Evolutionary conservation across 768 basidiomycete genomes (phyloP), one percentile per base, ranked within the genome.

Genomic region (Hygrocybe punicea): DNA sequence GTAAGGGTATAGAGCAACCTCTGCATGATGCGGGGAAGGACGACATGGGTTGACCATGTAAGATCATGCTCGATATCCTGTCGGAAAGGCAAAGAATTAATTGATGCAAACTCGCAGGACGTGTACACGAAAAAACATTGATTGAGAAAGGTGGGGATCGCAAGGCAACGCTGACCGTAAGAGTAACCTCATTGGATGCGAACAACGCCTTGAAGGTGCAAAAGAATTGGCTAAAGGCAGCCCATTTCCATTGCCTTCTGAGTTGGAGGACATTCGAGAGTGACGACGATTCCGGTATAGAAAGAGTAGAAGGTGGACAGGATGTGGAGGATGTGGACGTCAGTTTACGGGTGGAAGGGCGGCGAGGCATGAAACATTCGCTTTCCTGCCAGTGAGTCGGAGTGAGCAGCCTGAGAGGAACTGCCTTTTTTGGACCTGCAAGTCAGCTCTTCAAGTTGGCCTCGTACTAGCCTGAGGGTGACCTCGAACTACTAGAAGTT

Each of bases 191-290:
- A 44, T 81, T 72, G 76, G 88, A 79, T 37, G 84, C 77, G 61
- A 95, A 82, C 56, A 94, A 78, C 50, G 81, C 80, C 48, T 81
- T 78, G 74, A 95, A 96, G 24, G 88, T 92, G 70, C 81, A 87
- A 73, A 91, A 87, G 80, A 96, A 95, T 69, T 95, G 92, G 71
- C 83, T 82, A 71, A 94, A 89, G 23, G 87, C 88, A 5, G 93
- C 93, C 92, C 92, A 96, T 78, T 89, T 86, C 91, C 91, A 95
- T 61, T 92, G 83, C 57, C 77, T 84, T 55, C 93, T 81, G 51
- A 97, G 85, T 25, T 74, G 66, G 45, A 68, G 59, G 52, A 87
- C 69, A 63, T 83, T 75, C 42, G 76, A 69, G 42, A 67, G 36
- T 21, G 55, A 47, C 35, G 58, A 59, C 58, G 24, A 49, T 39